These are phyloP conservation scores for Ramaria sp. DNA, from an alignment of 768 basidiomycete genomes.

Conservation along the genomic window DNA sequence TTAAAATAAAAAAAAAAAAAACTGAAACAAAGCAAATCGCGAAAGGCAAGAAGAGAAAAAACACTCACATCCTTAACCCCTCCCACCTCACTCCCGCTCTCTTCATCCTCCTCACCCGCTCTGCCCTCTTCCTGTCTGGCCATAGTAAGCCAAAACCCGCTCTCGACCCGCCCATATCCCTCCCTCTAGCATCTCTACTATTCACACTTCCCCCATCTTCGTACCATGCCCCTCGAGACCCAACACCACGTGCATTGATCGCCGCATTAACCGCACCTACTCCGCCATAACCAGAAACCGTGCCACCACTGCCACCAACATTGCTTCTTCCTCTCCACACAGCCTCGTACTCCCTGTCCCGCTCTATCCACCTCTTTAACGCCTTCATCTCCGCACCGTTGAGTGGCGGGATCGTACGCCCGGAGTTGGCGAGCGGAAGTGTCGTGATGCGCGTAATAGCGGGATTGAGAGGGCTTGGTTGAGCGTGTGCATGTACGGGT, in stretches of 20 bases:
- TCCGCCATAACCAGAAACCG: slow-evolving; percentile 19
- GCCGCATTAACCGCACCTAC: no score
- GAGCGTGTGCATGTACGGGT: slow-evolving; percentile 12
- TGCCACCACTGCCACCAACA: slow-evolving; percentile 19
- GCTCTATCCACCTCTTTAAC: slow-evolving; percentile 52
- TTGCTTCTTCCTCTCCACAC: slow-evolving; percentile 27
- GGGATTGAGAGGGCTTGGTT: slow-evolving; percentile 32
- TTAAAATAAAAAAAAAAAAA: no score
- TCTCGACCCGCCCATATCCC: slow-evolving; percentile 24
- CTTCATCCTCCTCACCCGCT: slow-evolving; percentile 30
- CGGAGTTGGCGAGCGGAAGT: slow-evolving; percentile 49
- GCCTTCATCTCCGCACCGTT: slow-evolving; percentile 35
- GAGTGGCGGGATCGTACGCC: slow-evolving; percentile 43
- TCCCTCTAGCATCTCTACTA: no score
- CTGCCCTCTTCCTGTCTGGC: slow-evolving; percentile 32
- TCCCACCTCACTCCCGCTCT: slow-evolving; percentile 46
- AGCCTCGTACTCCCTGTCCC: slow-evolving; percentile 46
- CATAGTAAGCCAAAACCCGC: slow-evolving; percentile 46
- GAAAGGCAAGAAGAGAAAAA: slow-evolving; percentile 8
- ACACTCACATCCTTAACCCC: slow-evolving; percentile 67
- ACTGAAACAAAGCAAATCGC: no score
- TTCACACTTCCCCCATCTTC: slow-evolving; percentile 45
- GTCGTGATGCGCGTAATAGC: slow-evolving; percentile 47
- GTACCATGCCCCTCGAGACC: slow-evolving; percentile 41
- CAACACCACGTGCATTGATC: neutral